Percentiles rank a stretch among this genome's conserved stretches.
Conservation (phyloP, 176 grass and related monocot genomes). For the Aegilops sharonensis region DNA sequence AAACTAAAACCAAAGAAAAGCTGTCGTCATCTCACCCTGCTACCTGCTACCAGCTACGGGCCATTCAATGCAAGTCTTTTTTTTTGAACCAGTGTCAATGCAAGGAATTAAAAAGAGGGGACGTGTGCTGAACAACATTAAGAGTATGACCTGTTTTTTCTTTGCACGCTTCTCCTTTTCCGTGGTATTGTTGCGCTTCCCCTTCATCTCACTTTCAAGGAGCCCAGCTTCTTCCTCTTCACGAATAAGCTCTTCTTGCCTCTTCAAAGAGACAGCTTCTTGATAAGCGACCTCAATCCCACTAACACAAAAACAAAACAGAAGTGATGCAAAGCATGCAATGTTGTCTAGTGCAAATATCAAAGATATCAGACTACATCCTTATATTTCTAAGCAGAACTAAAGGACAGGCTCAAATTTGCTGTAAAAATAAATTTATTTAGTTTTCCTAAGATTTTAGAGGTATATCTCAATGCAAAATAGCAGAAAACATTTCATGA, state of each 20-base stretch:
- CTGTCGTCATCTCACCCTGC: conserved; percentile 3
- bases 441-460: neutral
- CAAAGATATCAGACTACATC: neutral
- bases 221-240: conserved; percentile 86
- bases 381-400: conserved; percentile 24
- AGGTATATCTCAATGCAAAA: neutral
- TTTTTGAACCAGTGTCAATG: neutral
- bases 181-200: conserved; percentile 46
- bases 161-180: conserved; percentile 92
- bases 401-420: conserved; percentile 1
- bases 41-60: conserved; percentile 18
- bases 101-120: neutral
- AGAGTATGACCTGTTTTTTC: conserved; percentile 84
- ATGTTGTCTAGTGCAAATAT: neutral
- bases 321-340: conserved; percentile 17
- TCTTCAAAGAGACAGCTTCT: conserved; percentile 96
- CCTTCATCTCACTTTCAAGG: conserved; percentile 71
- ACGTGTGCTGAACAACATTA: conserved; percentile 7
- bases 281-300: conserved; percentile 81
- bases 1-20: conserved; percentile 4
- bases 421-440: neutral
- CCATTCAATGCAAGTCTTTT: neutral
- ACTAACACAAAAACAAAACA: conserved; percentile 53
- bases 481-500: neutral
- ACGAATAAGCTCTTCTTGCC: conserved; percentile 96